Percentiles rank a stretch among this genome's conserved stretches.
Conservation (phyloP, 306 rosid genomes). For the Citrullus amarus region DNA sequence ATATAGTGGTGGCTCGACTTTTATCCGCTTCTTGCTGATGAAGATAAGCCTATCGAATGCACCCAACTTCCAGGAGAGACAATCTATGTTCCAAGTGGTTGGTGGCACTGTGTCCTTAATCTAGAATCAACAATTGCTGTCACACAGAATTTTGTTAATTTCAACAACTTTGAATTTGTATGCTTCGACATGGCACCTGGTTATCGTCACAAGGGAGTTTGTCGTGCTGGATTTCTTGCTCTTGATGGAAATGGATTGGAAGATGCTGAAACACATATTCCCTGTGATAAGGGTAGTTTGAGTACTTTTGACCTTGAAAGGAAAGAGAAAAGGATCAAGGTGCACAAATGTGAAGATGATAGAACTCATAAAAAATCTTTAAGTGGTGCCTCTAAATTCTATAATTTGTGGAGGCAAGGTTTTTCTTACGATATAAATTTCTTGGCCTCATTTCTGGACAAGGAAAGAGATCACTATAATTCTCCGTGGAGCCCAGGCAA, state of each 20-base stretch:
- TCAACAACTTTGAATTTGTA: slow-evolving; percentile 78
- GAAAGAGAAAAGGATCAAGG: slow-evolving; percentile 61
- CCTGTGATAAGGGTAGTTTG: slow-evolving; percentile 18
- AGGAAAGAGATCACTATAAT: slow-evolving; percentile 78
- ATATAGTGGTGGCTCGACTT: slow-evolving; percentile 96
- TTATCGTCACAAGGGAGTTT: slow-evolving; percentile 88
- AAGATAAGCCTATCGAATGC: slow-evolving; percentile 94
- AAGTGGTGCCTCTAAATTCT: slow-evolving; percentile 30
- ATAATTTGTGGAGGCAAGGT: slow-evolving; percentile 51
- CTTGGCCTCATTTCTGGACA: slow-evolving; percentile 66
- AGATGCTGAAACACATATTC: slow-evolving; percentile 24
- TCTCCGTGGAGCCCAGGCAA: slow-evolving; percentile 84
- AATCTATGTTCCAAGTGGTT: slow-evolving; percentile 92
- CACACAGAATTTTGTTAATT: slow-evolving; percentile 86
- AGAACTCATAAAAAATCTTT: slow-evolving; percentile 16
- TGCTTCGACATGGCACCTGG: slow-evolving; percentile 99
- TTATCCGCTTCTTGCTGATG: slow-evolving; percentile 97
- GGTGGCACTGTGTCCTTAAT: slow-evolving; percentile 99
- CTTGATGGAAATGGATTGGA: slow-evolving; percentile 49
- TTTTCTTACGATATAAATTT: slow-evolving; percentile 76
- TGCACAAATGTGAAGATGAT: slow-evolving; percentile 37
- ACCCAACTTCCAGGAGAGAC: slow-evolving; percentile 98
- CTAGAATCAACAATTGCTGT: slow-evolving; percentile 88
- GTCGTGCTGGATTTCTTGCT: slow-evolving; percentile 93
- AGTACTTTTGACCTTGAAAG: slow-evolving; percentile 36